phyloP scores from a whole-genome alignment of 805 yeast species.

The Metschnikowia cerradonensis region DNA sequence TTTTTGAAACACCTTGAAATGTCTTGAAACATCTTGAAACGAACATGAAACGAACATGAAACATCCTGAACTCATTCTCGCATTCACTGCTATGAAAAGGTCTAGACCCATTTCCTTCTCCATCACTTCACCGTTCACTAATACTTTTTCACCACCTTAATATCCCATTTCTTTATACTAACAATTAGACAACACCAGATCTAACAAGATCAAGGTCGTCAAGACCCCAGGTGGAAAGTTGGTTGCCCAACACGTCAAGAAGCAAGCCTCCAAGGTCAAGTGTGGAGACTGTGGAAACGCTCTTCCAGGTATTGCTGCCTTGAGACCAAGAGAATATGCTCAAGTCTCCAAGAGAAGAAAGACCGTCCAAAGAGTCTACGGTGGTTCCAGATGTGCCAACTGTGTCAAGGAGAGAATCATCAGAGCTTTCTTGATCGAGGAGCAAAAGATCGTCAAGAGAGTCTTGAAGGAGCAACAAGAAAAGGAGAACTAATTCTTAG shows the following conservation, averaged over 20 bases:
- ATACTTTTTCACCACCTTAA: background rate
- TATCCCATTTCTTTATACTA: conserved; percentile 23
- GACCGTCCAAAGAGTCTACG: conserved; percentile 99
- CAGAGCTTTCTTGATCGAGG: conserved; percentile 99
- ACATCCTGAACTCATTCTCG: too few relatives aligned
- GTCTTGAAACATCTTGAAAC: too few relatives aligned
- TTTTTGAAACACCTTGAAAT: too few relatives aligned
- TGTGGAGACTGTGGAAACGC: conserved; percentile 85
- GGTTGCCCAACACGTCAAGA: conserved; percentile 96
- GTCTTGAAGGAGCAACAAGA: conserved; percentile 95
- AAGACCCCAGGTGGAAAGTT: conserved; percentile 99
- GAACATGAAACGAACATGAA: too few relatives aligned
- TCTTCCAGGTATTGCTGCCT: conserved; percentile 83
- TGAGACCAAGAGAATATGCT: conserved; percentile 99
- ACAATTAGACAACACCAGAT: conserved; percentile 92
- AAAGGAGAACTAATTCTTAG: conserved; percentile 51
- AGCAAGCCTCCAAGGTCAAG: conserved; percentile 80
- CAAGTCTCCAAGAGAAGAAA: conserved; percentile 91
- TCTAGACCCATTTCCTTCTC: too few relatives aligned
- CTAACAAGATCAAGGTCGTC: conserved; percentile 99
- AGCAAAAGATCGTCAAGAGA: conserved; percentile 99
- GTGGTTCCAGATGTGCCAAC: conserved; percentile 98
- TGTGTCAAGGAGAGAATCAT: conserved; percentile 99
- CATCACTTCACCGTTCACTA: background rate
- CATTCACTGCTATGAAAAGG: too few relatives aligned